These are phyloP conservation scores for Plantago ovata DNA, from an alignment of 257 asterid genomes.

Conservation along the genomic window DNA sequence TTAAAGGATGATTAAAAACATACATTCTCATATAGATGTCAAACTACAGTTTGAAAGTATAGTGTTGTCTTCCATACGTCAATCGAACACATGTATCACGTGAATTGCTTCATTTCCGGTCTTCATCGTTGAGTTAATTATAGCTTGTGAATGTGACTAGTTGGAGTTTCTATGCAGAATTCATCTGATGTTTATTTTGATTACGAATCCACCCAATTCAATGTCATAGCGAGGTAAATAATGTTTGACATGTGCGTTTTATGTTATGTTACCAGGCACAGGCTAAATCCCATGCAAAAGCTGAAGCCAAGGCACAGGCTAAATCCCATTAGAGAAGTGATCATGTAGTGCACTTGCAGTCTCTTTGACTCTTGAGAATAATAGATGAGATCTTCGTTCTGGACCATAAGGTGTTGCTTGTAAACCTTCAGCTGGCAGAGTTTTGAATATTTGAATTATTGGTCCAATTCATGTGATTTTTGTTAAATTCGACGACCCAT, in stretches of 20 bases:
- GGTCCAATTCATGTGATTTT: too few species aligned
- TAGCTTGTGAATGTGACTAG: slow-evolving; percentile 1
- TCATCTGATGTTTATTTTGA: background rate
- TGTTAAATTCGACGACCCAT: too few species aligned
- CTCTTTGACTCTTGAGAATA: too few species aligned
- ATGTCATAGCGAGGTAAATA: background rate
- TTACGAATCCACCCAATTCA: background rate
- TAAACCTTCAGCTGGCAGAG: too few species aligned
- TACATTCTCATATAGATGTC: background rate
- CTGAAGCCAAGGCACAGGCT: slow-evolving; percentile 36
- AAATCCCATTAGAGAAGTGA: background rate
- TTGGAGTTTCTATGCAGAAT: background rate
- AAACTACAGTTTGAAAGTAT: background rate
- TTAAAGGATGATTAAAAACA: background rate
- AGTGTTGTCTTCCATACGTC: background rate
- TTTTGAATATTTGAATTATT: too few species aligned
- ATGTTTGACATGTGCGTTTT: slow-evolving; percentile 14
- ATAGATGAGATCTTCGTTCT: too few species aligned
- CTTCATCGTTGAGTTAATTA: background rate
- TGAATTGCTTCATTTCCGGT: background rate
- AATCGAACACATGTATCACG: background rate
- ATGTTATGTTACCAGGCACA: slow-evolving; percentile 26
- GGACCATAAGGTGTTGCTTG: too few species aligned
- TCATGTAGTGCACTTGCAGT: too few species aligned
- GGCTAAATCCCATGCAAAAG: slow-evolving; percentile 42